Evolutionary conservation across 805 yeast species (phyloP), one percentile per base, ranked within the genome.

Genomic region (Teunomyces tritomae): DNA sequence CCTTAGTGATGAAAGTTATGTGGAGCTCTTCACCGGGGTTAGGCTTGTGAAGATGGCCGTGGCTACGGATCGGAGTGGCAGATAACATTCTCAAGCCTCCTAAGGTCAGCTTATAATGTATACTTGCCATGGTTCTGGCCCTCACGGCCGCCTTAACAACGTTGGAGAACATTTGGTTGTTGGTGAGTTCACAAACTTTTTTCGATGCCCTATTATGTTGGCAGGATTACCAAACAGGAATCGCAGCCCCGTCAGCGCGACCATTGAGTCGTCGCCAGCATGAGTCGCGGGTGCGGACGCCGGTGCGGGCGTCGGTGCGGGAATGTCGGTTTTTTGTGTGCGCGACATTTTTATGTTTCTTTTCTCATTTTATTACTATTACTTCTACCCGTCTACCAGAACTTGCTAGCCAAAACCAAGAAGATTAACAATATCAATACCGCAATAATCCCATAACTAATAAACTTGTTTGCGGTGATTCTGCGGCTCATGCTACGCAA

Each of bases 401-500:
- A 87, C 67, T 92, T 92, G 62, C 89, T 84, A 43, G 88, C 87
- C 47, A 92, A 71, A 5, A 90, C 97, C 53, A 92, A 73, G 53
- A 92, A 70, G 42, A 92, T 92, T 58, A 92, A 75, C 46, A 92
- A 59, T 5, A 92, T 82, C 59, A 92, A 77, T 14, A 92, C 91
- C 5, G 87, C 96, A 47, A 92, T 92, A 48, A 92, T 92, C 8
- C 95, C 95, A 59, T 89, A 88, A 48, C 96, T 88, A 53, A 92
- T 86, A 56, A 91, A 76, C 65, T 89, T 86, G 67, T 92, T 92
- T 5, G 97, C 92, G 8, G 95, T 89, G 76, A 91, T 77, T 58
- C 98, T 74, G 67, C 98, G 79, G 24, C 96, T 86, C 99, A 94
- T 94, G 14, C 88, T 78, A 58, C 89, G 83, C 58, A 94, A 73